Percentiles rank a stretch among this genome's conserved stretches.
Conservation (phyloP, 2,329 filamentous ascomycete genomes). For the Sarocladium kiliense region DNA sequence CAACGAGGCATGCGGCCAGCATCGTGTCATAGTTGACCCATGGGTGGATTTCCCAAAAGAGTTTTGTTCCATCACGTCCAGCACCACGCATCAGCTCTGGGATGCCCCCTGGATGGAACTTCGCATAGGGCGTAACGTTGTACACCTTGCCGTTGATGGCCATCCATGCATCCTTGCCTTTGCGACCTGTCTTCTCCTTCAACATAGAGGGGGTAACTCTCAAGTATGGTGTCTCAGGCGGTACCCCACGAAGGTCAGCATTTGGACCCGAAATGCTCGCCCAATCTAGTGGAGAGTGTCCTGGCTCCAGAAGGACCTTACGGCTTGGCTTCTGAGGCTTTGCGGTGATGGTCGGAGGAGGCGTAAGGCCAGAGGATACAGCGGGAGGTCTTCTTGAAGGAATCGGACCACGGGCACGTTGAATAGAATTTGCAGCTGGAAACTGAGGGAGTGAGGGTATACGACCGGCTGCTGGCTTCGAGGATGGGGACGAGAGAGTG, state of each 20-base stretch:
- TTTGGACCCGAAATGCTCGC: constrained; percentile 65
- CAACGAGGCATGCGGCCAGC: constrained; percentile 58
- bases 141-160: constrained; percentile 87
- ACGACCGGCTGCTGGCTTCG: constrained; percentile 19
- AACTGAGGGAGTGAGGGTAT: constrained; percentile 37
- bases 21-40: constrained; percentile 72
- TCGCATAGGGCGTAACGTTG: constrained; percentile 84
- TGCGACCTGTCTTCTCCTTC: constrained; percentile 72
- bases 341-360: constrained; percentile 48
- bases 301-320: constrained; percentile 79
- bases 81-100: constrained; percentile 64
- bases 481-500: constrained; percentile 12
- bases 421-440: constrained; percentile 46
- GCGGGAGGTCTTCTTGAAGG: constrained; percentile 34
- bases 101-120: constrained; percentile 85
- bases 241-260: constrained; percentile 62
- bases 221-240: constrained; percentile 48
- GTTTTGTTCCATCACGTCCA: constrained; percentile 53
- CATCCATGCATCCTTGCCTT: constrained; percentile 85
- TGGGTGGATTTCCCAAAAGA: constrained; percentile 64
- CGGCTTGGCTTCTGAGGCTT: constrained; percentile 52
- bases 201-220: constrained; percentile 81
- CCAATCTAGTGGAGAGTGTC: constrained; percentile 95
- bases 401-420: constrained; percentile 39
- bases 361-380: constrained; percentile 39